Evolutionary conservation across 495 filamentous ascomycete species (phyloP).

Genomic region (Aspergillus taichungensis): DNA sequence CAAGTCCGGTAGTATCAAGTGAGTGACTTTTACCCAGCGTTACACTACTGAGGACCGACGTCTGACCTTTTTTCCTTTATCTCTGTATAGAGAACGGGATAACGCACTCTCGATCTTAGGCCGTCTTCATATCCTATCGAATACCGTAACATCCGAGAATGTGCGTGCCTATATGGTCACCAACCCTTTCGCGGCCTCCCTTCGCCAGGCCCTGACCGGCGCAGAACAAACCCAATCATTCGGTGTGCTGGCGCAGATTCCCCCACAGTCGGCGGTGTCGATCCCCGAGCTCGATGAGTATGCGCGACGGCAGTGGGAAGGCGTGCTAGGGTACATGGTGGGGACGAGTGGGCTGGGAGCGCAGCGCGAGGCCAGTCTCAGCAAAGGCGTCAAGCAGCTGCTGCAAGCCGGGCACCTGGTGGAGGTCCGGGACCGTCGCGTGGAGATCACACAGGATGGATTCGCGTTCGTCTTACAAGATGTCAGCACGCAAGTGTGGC

Average conservation of each 20-base stretch:
- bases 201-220: conserved; percentile 79
- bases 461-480: conserved; percentile 94
- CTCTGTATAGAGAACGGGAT: conserved; percentile 56
- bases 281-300: conserved; percentile 73
- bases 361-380: conserved; percentile 48
- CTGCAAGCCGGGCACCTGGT: conserved; percentile 75
- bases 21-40: conserved; percentile 6
- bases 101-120: conserved; percentile 72
- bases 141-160: conserved; percentile 47
- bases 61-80: background rate
- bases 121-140: conserved; percentile 70
- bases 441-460: conserved; percentile 77
- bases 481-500: conserved; percentile 94
- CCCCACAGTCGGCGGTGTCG: conserved; percentile 48
- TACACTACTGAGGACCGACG: background rate
- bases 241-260: conserved; percentile 65
- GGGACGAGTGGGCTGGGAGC: conserved; percentile 50
- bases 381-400: conserved; percentile 72
- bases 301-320: conserved; percentile 85
- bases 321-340: conserved; percentile 92
- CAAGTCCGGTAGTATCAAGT: conserved; percentile 60
- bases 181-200: conserved; percentile 62
- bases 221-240: conserved; percentile 80
- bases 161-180: conserved; percentile 61
- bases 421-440: conserved; percentile 46